Evolutionary conservation across 2,329 filamentous ascomycete genomes (phyloP).

Genomic region (Lachnellula occidentalis): DNA sequence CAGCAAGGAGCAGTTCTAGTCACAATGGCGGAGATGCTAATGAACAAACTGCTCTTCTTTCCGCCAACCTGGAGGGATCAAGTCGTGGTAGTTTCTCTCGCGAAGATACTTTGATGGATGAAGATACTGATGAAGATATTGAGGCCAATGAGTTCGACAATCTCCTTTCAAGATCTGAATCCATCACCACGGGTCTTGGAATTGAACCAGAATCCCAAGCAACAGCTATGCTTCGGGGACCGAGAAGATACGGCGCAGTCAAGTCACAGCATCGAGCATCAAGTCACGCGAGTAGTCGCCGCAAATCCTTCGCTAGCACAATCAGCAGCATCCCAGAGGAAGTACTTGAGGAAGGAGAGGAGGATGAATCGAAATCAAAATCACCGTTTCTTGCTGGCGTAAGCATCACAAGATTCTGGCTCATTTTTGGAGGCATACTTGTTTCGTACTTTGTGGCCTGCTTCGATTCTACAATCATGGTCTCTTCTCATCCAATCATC

Average conservation of each 20-base stretch:
- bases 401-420: slow-evolving; percentile 48
- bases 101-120: slow-evolving; percentile 13
- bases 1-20: background rate
- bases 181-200: slow-evolving; percentile 25
- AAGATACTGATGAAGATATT: slow-evolving; percentile 36
- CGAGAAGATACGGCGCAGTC: slow-evolving; percentile 20
- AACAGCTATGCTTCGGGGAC: slow-evolving; percentile 28
- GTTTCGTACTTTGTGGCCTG: slow-evolving; percentile 52
- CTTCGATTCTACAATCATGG: slow-evolving; percentile 79
- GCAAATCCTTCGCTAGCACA: slow-evolving; percentile 19
- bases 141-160: slow-evolving; percentile 29
- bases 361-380: slow-evolving; percentile 15
- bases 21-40: background rate
- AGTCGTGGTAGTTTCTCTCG: slow-evolving; percentile 5
- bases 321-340: slow-evolving; percentile 16
- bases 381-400: slow-evolving; percentile 39
- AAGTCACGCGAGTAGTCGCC: slow-evolving; percentile 18
- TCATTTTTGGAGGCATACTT: slow-evolving; percentile 56
- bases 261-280: slow-evolving; percentile 10
- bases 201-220: slow-evolving; percentile 28
- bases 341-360: slow-evolving; percentile 10
- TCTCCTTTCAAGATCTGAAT: slow-evolving; percentile 24
- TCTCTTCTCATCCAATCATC: slow-evolving; percentile 73
- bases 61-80: background rate
- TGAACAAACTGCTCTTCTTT: slow-evolving; percentile 17